Conservation (phyloP, 495 filamentous ascomycete species). For the Entonaema liquescens region DNA sequence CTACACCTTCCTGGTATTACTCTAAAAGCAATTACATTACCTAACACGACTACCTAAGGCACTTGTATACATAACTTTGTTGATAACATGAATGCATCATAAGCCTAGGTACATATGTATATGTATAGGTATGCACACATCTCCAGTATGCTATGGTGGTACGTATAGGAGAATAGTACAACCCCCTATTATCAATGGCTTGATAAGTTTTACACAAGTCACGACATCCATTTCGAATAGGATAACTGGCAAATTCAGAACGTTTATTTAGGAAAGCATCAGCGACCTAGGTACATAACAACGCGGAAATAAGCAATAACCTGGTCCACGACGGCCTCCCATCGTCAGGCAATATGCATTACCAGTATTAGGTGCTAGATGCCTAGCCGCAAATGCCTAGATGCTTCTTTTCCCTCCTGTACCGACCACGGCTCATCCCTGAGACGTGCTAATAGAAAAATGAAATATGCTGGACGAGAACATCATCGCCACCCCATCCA, state of each 20-base stretch:
- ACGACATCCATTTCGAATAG: background rate
- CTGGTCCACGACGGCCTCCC: slow-evolving; percentile 33
- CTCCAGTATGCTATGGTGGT: background rate
- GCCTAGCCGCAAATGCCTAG: slow-evolving; percentile 44
- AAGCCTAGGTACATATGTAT: too few relatives aligned
- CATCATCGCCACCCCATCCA: slow-evolving; percentile 29
- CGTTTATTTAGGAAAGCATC: slow-evolving; percentile 45
- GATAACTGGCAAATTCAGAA: slow-evolving; percentile 25
- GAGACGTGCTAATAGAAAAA: slow-evolving; percentile 37
- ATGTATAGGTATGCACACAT: too few relatives aligned
- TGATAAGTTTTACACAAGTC: background rate
- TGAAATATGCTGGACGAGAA: slow-evolving; percentile 34
- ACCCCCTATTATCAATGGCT: background rate
- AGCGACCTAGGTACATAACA: slow-evolving; percentile 44
- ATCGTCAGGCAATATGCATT: slow-evolving; percentile 40
- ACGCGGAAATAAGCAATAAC: slow-evolving; percentile 40
- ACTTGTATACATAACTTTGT: too few relatives aligned
- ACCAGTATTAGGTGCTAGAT: slow-evolving; percentile 46
- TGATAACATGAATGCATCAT: too few relatives aligned
- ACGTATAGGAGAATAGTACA: background rate
- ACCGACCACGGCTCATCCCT: slow-evolving; percentile 27
- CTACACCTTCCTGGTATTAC: background rate
- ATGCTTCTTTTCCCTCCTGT: slow-evolving; percentile 44
- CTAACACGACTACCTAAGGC: background rate
- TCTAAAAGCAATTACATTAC: background rate